These are phyloP conservation scores for Coniochaeta sp. DNA, from an alignment of 2,329 filamentous ascomycete species.

Conservation along the genomic window DNA sequence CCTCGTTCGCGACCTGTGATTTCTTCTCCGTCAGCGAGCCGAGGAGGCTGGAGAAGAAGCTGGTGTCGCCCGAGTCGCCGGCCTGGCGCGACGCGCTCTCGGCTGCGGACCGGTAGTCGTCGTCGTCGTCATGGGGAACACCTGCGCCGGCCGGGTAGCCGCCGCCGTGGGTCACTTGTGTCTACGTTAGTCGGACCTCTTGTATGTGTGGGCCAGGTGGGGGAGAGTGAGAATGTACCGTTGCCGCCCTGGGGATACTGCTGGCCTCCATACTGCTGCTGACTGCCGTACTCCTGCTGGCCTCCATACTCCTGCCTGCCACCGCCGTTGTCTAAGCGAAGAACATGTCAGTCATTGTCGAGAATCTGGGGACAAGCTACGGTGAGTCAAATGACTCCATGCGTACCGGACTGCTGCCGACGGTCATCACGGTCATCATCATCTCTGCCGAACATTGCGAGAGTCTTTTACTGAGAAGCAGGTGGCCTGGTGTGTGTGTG, in stretches of 20 bases:
- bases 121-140: conserved; percentile 31
- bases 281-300: not conserved
- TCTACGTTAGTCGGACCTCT: not conserved
- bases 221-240: conserved; percentile 14
- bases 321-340: not conserved
- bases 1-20: conserved; percentile 35
- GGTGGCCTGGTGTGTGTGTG: too few relatives aligned
- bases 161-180: conserved; percentile 25
- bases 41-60: conserved; percentile 43
- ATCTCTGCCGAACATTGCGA: conserved; percentile 3
- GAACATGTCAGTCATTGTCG: not conserved
- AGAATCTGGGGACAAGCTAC: not conserved
- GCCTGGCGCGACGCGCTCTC: conserved; percentile 39
- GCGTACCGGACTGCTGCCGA: not conserved
- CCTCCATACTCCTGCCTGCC: not conserved
- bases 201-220: not conserved
- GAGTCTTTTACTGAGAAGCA: not conserved
- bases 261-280: too few relatives aligned
- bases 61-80: conserved; percentile 35
- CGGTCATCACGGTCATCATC: not conserved
- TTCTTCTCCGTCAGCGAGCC: conserved; percentile 42
- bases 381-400: not conserved
- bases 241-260: conserved; percentile 6
- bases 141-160: conserved; percentile 23
- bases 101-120: conserved; percentile 40